Base-by-base conservation (phyloP, 768 basidiomycete species). In the Tricholoma furcatifolium region DNA sequence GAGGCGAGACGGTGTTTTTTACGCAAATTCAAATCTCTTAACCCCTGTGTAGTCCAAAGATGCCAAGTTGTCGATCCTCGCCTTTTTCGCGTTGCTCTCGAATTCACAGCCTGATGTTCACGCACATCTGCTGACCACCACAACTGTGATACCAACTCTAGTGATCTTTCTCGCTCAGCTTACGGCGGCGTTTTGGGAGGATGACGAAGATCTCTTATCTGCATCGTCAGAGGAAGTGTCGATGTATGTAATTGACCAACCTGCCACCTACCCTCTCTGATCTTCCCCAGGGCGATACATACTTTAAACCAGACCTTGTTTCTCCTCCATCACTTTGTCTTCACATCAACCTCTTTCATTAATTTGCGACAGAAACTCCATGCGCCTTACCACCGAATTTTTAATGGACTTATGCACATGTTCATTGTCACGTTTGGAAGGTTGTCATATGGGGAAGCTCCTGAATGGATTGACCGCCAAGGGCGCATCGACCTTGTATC, bases 361-460 rank as follows among this genome's bases (percentile, higher is more conserved):
- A 77, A 82, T 62, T 68, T 91, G 47, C 78, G 81, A 36, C 73
- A 76, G 34, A 82, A 81, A 62, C 75, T 92, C 27, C 78, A 80
- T 51, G 71, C 75, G 38, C 79, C 83, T 14, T 71, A 78, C 11
- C 69, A 70, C 43, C 78, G 81, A 30, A 71, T 74, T 24, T 85
- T 86, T 62, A 83, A 79, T 58, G 84, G 83, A 30, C 67, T 88
- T 23, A 74, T 74, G 11, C 84, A 93, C 58, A 76, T 84, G 63
- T 91, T 91, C 62, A 80, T 84, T 24, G 83, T 91, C n/a, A 81
- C 84, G 0, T 80, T 93, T 50, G 87, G 91, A 35, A 77, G 90
- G 55, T 69, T 93, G 43, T 83, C 85, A 51, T 91, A 82, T 54
- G 83, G 85, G 6, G 84, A 83, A 42, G 71, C 80, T 10, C 85